phyloP scores from a whole-genome alignment of 2,329 filamentous ascomycete genomes.

The Pseudocercospora vitis region DNA sequence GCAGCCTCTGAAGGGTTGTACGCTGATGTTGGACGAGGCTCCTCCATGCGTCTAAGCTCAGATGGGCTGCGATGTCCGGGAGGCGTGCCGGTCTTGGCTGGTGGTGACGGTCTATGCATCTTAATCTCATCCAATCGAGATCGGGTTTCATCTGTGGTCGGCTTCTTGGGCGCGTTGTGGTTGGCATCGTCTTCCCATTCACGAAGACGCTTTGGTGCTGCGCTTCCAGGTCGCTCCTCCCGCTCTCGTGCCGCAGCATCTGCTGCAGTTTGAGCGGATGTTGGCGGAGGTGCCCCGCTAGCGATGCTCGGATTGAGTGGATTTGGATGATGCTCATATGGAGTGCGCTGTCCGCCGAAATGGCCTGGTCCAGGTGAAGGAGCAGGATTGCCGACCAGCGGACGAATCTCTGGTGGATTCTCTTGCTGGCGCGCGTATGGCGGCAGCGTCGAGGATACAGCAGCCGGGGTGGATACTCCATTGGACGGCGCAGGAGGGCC shows the following conservation, averaged over 20 bases:
- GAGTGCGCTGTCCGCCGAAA: conserved; percentile 69
- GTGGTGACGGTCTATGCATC: conserved; percentile 63
- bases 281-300: conserved; percentile 67
- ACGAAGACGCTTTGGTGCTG: conserved; percentile 75
- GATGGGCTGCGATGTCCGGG: conserved; percentile 75
- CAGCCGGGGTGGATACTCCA: conserved; percentile 47
- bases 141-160: conserved; percentile 82
- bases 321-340: conserved; percentile 74
- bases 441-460: conserved; percentile 54
- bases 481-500: conserved; percentile 28
- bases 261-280: conserved; percentile 57
- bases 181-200: conserved; percentile 84
- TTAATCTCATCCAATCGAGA: conserved; percentile 82
- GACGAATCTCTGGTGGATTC: conserved; percentile 74
- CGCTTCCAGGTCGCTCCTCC: conserved; percentile 76
- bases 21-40: conserved; percentile 62
- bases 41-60: conserved; percentile 61
- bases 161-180: conserved; percentile 67
- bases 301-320: conserved; percentile 61
- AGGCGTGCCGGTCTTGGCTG: conserved; percentile 56
- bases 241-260: conserved; percentile 66
- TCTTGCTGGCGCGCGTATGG: conserved; percentile 60
- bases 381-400: conserved; percentile 75
- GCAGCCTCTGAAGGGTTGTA: conserved; percentile 93
- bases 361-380: conserved; percentile 78